Evolutionary conservation across 2,329 filamentous ascomycete species (phyloP), one percentile per base, ranked within the genome.

Genomic region (Emericellopsis atlantica): DNA sequence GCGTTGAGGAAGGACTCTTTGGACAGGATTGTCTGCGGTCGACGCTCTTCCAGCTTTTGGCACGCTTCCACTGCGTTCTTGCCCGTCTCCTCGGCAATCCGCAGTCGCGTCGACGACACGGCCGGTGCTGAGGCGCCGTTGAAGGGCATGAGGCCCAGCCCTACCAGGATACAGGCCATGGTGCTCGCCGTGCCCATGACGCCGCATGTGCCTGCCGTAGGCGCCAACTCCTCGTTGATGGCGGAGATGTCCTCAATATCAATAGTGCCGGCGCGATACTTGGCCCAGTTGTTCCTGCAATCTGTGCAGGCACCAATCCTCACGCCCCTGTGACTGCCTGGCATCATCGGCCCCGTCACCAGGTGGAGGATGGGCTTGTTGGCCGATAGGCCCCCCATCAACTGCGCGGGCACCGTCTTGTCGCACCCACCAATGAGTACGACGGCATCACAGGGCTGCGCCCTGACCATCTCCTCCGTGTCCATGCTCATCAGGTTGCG

Each of bases 111-210:
- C 0, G 85, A 83, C 1, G 81, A 86, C 4, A 82, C 78, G 1
- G 87, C 87, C 0, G 86, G 84, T 0, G 83, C 86, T 0, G 83
- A 84, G 1, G 84, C 85, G 0, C 83, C 86, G 6, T 78, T 77
- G 7, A 88, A 80, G 1, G 89, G 70, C 44, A 84, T 82, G 48
- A 93, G 68, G n/a, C 87, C 87, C 50, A 94, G 79, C 0, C 78
- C 85, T 45, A 87, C 85, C 18, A 89, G 82, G 14, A 86, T 75
- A 6, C 84, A 89, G 1, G 85, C 84, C 84, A 94, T 90, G 2
- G 86, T 93, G 53, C 87, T 90, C 6, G 87, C 87, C 0, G 87
- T 94, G 47, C 86, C 92, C 87, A 94, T 94, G 15, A 89, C 87
- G 37, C 86, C 86, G 48, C 87, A 94, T 1, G 85, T 88, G 24